Evolutionary conservation across 352 stramenopile species (phyloP).

Genomic region (Phytophthora sojae): DNA sequence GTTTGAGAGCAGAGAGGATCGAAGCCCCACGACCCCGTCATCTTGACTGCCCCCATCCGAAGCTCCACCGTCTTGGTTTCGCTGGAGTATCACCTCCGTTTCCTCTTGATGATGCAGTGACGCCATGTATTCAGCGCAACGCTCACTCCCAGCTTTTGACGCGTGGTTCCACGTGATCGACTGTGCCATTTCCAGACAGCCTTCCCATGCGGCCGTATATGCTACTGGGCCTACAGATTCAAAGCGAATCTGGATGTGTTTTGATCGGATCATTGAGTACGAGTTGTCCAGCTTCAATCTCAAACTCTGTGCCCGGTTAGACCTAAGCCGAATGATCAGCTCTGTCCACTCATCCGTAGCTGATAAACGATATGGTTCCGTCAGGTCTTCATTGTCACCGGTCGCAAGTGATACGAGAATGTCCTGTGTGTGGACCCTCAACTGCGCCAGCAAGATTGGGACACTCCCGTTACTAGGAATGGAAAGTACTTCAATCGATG

Average conservation of each 20-base stretch:
- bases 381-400: slow-evolving; percentile 39
- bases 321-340: slow-evolving; percentile 45
- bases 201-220: slow-evolving; percentile 63
- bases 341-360: slow-evolving; percentile 64
- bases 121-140: slow-evolving; percentile 54
- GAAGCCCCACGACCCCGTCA: slow-evolving; percentile 55
- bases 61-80: slow-evolving; percentile 33
- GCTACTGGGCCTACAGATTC: slow-evolving; percentile 22
- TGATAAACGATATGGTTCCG: slow-evolving; percentile 48
- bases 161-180: slow-evolving; percentile 79
- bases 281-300: slow-evolving; percentile 73
- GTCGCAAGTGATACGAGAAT: slow-evolving; percentile 44
- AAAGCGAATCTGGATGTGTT: slow-evolving; percentile 61
- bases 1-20: slow-evolving; percentile 62
- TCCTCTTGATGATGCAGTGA: slow-evolving; percentile 54
- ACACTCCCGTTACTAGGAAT: slow-evolving; percentile 6
- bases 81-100: slow-evolving; percentile 54
- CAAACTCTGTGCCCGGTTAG: slow-evolving; percentile 12
- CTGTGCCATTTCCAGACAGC: slow-evolving; percentile 69
- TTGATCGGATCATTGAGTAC: slow-evolving; percentile 68
- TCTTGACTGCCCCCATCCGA: slow-evolving; percentile 18
- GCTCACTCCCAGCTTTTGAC: slow-evolving; percentile 42
- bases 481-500: slow-evolving; percentile 28
- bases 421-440: slow-evolving; percentile 53
- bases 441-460: slow-evolving; percentile 33